Evolutionary conservation across 192 early-diverging fungal genomes (phyloP).

Genomic region (Coemansia asiatica): DNA sequence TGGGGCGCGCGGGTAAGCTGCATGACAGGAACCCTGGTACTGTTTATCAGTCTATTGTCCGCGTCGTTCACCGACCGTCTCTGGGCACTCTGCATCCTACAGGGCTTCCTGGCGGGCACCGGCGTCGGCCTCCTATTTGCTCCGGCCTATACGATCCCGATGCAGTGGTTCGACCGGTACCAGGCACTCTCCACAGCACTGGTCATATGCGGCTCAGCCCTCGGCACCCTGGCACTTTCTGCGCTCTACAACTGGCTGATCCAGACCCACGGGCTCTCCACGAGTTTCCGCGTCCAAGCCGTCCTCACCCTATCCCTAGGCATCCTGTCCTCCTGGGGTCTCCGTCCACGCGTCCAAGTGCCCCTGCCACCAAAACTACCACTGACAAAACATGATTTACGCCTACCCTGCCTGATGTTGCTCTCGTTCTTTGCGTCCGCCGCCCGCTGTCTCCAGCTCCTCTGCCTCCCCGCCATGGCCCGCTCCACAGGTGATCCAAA

Average conservation of each 20-base stretch:
- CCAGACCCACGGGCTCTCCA: slow-evolving; percentile 36
- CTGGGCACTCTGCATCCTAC: slow-evolving; percentile 61
- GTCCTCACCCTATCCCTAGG: slow-evolving; percentile 30
- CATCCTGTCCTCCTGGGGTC: slow-evolving; percentile 4
- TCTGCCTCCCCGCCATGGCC: slow-evolving; percentile 37
- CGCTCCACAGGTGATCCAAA: slow-evolving; percentile 1
- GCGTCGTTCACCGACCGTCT: slow-evolving; percentile 56
- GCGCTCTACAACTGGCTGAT: slow-evolving; percentile 44
- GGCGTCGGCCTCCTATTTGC: slow-evolving; percentile 52
- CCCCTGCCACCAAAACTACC: background rate
- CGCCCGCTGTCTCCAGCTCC: slow-evolving; percentile 26
- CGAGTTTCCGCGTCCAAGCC: slow-evolving; percentile 29
- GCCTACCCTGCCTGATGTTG: slow-evolving; percentile 21
- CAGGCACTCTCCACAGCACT: slow-evolving; percentile 52
- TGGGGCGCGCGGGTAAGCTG: slow-evolving; percentile 18
- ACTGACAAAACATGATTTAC: slow-evolving; percentile 8
- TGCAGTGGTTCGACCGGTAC: slow-evolving; percentile 57
- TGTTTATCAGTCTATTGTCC: slow-evolving; percentile 42
- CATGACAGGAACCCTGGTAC: slow-evolving; percentile 38
- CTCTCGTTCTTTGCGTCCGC: slow-evolving; percentile 25
- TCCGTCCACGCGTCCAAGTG: slow-evolving; percentile 22
- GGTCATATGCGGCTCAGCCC: slow-evolving; percentile 46
- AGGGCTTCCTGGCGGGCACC: slow-evolving; percentile 59
- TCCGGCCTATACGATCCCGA: slow-evolving; percentile 52
- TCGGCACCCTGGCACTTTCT: slow-evolving; percentile 47